Evolutionary conservation across 495 filamentous ascomycete genomes (phyloP), one percentile per base, ranked within the genome.

Genomic region (Aspergillus cristatus): DNA sequence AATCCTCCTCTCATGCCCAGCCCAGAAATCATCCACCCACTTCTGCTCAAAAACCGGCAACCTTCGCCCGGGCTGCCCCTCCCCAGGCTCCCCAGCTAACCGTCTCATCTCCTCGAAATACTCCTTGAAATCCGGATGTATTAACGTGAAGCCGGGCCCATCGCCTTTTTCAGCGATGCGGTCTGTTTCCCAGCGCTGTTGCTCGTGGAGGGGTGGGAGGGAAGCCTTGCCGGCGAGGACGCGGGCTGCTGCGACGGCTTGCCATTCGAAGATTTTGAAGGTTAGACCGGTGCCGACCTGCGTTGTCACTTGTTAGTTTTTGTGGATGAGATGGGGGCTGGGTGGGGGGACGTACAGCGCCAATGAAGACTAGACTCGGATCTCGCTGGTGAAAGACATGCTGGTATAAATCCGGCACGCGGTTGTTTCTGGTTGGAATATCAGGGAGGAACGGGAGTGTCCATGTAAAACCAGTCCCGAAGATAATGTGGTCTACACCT

Each of bases 261-360:
- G 75, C 68, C 70, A 78, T 55, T 79, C 74, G 35, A 74, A 78
- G 1, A 76, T 62, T 15, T 67, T 67, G 56, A 79, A 75, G 3
- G 70, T 76, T n/a, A 79, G 58, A 0, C 70, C 75, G 7, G 67
- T 72, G 14, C 65, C 67, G 10, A n/a, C n/a, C n/a, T n/a, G 74
- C 62, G 59, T 77, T 58, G 34, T 0, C 50, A 54, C 12, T 58
- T 44, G 2, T 68, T 55, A 14, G 56, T 54, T 12, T 35, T 37
- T 4, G n/a, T n/a, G n/a, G n/a, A n/a, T n/a, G n/a, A n/a, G n/a
- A n/a, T n/a, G n/a, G n/a, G n/a, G n/a, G n/a, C n/a, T n/a, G 6
- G 55, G 50, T n/a, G 71, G 70, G 18, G 61, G n/a, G n/a, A n/a
- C n/a, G n/a, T n/a, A 52, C 52, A 41, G 69, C 55, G 30, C 65